Evolutionary conservation across 192 early-diverging fungal species (phyloP), one percentile per base, ranked within the genome.

Genomic region (Gryganskiella cystojenkinii): DNA sequence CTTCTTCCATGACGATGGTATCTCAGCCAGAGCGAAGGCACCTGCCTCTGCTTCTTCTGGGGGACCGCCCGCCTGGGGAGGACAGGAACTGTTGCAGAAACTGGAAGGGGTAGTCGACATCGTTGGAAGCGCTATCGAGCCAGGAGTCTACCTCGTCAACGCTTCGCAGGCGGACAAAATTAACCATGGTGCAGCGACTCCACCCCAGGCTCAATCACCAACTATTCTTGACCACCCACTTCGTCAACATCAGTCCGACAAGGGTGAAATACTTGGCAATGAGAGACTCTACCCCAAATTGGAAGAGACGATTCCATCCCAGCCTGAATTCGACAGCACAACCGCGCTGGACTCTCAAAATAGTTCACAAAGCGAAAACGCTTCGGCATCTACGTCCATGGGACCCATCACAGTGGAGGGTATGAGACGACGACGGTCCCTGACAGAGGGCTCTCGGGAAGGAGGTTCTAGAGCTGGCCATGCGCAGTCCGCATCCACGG

Each of bases 1-100:
- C 64, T 92, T 86, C 84, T 93, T 93, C 70, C 92, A 92, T 49
- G 91, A 93, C 55, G 90, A 91, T 40, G 90, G 59, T 24, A 17
- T 63, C 87, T 55, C 86, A 79, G 43, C 83, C 68, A 59, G 90
- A 85, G 84, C 83, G 80, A 60, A 63, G 84, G 56, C 74, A 79
- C 46, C 56, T 28, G 34, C 13, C 37, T 9, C 37, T 40, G 37
- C 37, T 9, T 5, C 37, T 9, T 13, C 50, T 6, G 57, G 57
- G 56, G 61, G 51, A 3, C 60, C 64, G 45, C 61, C 70, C 3
- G 20, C 70, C 25, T 91, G 90, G 91, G 91, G 90, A 43, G 91
- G 91, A 42, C 88, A 92, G 73, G 91, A 93, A 54, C 83, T 92
- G 20, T 62, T 93, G 54, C 80, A 83, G 7, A 81, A 81, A 70